Evolutionary conservation across 345 rosid species (phyloP).

Genomic region (Salix dunnii): DNA sequence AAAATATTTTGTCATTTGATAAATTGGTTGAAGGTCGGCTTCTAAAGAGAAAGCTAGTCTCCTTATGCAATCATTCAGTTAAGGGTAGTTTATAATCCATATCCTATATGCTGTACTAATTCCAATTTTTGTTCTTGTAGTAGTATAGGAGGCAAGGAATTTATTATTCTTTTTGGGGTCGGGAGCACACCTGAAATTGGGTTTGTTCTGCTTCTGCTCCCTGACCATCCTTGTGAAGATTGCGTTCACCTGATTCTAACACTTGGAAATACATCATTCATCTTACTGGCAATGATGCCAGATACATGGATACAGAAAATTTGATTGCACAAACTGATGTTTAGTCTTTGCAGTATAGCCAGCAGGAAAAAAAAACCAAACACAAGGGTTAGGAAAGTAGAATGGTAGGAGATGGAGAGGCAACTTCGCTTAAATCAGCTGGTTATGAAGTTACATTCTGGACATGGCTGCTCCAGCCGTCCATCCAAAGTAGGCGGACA

Average conservation of each 20-base stretch:
- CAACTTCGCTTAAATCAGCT: constrained; percentile 16
- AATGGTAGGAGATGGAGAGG: not conserved
- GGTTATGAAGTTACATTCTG: constrained; percentile 28
- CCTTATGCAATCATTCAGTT: not conserved
- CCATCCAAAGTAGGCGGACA: constrained; percentile 23
- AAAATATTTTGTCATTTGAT: not conserved
- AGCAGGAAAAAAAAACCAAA: not conserved
- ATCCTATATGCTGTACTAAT: not conserved
- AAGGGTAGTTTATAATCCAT: not conserved
- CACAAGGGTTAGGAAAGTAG: not conserved
- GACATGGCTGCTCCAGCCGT: constrained; percentile 35
- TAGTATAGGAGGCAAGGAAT: not conserved
- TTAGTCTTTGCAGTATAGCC: not conserved
- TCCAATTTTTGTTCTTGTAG: not conserved
- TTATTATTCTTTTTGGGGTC: no score
- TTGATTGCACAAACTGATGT: not conserved
- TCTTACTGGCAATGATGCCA: no score
- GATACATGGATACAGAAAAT: not conserved
- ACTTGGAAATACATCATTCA: not conserved
- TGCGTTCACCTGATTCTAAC: not conserved
- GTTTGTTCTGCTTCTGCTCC: not conserved
- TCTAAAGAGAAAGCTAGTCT: no score
- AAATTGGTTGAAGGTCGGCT: not conserved
- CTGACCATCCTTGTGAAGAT: not conserved
- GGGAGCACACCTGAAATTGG: constrained; percentile 1